These are phyloP conservation scores for Croton setiger DNA, from an alignment of 441 rosid genomes.

Conservation along the genomic window DNA sequence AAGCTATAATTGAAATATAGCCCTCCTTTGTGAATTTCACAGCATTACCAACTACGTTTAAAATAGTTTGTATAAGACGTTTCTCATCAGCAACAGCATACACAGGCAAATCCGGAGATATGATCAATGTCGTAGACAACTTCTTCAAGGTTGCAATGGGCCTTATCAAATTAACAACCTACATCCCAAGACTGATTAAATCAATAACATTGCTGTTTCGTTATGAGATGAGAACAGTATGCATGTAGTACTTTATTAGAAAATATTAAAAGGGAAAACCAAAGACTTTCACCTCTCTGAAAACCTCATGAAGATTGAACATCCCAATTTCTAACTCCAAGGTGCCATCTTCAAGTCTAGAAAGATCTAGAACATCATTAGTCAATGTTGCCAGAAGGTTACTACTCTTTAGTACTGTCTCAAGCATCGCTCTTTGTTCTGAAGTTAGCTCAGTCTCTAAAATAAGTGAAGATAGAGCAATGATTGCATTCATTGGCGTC, in stretches of 20 bases:
- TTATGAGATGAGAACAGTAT: neutral
- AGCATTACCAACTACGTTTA: constrained; percentile 82
- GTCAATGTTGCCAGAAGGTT: constrained; percentile 75
- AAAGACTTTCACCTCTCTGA: constrained; percentile 63
- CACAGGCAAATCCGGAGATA: constrained; percentile 73
- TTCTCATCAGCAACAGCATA: constrained; percentile 79
- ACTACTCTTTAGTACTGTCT: constrained; percentile 83
- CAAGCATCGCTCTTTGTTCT: constrained; percentile 82
- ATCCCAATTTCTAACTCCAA: constrained; percentile 50
- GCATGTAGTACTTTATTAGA: neutral
- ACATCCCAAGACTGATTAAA: constrained; percentile 14
- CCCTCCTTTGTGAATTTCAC: constrained; percentile 95
- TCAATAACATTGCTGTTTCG: neutral
- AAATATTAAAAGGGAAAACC: constrained; percentile 4
- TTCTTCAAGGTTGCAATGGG: constrained; percentile 82
- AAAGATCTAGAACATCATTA: constrained; percentile 87
- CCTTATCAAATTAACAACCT: constrained; percentile 71
- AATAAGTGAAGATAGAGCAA: constrained; percentile 84
- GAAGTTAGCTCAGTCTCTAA: constrained; percentile 73
- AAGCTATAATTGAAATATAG: constrained; percentile 51
- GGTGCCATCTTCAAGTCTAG: constrained; percentile 89
- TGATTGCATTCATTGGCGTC: constrained; percentile 84
- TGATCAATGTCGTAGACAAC: constrained; percentile 49
- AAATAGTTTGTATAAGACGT: constrained; percentile 72
- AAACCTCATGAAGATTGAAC: constrained; percentile 59